Evolutionary conservation across 2,329 filamentous ascomycete genomes (phyloP).

Genomic region (Alternaria angustiovoidea): DNA sequence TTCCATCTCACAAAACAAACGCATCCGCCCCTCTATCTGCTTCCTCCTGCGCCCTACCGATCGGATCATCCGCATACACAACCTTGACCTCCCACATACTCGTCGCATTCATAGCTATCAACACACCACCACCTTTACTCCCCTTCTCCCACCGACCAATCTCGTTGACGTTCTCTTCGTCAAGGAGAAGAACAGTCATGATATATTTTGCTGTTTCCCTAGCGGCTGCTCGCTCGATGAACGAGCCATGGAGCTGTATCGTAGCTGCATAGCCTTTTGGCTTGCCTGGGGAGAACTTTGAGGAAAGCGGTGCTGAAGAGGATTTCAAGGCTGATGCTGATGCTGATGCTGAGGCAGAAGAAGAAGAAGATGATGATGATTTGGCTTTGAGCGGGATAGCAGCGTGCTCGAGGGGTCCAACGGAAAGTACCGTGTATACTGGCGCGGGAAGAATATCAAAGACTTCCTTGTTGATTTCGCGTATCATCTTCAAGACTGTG

Average conservation of each 20-base stretch:
- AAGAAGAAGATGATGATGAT: not conserved
- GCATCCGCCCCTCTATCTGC: conserved; percentile 2
- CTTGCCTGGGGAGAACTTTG: not conserved
- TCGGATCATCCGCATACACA: conserved; percentile 27
- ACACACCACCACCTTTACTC: conserved; percentile 15
- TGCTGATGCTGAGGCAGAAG: not conserved
- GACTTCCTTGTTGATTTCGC: conserved; percentile 21
- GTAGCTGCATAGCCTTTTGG: conserved; percentile 12
- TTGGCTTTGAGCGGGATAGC: not conserved
- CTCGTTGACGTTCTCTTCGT: conserved; percentile 7
- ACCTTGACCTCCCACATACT: conserved; percentile 31
- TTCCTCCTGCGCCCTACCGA: conserved; percentile 22
- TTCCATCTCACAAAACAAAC: not conserved
- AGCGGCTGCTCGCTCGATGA: conserved; percentile 13
- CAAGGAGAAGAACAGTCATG: conserved; percentile 23
- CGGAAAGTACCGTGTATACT: conserved; percentile 26
- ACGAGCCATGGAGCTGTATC: conserved; percentile 14
- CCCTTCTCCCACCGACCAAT: conserved; percentile 22
- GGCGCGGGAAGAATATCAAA: conserved; percentile 19
- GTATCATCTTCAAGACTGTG: conserved; percentile 20
- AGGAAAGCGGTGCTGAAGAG: not conserved
- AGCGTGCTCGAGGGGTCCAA: conserved; percentile 22
- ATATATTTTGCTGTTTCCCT: conserved; percentile 15
- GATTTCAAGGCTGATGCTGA: not conserved
- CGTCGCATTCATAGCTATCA: conserved; percentile 25